Base-by-base conservation (phyloP, 2,329 filamentous ascomycete species). In the Conoideocrella luteorostrata region DNA sequence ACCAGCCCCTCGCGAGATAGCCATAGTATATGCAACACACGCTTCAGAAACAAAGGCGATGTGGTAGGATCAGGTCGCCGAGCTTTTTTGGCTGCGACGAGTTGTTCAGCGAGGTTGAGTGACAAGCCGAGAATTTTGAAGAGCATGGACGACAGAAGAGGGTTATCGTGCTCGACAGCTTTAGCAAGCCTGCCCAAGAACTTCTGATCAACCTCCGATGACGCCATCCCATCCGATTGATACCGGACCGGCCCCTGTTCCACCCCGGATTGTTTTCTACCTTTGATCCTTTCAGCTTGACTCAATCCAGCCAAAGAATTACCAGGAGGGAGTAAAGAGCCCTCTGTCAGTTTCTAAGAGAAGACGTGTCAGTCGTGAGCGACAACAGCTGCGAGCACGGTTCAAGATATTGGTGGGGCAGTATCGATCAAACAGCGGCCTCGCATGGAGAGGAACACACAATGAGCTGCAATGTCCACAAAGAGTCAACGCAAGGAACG, bases 161-260 rank as follows among this genome's bases (percentile, higher is more conserved):
- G 82, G 58, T 91, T 93, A 54, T 87, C 82, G 47, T 77, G 70
- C 59, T 84, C 82, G 54, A 88, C 89, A 49, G 82, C 77, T 66
- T 83, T 86, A 62, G 93, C 91, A 61, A 95, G 83, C 60, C 82
- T 84, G 68, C 88, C 89, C 58, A 98, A 77, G 67, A 94, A 95
- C 70, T 97, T 98, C 70, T 95, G 90, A 65, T 98, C 93, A 50
- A 97, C 88, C 68, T 95, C 88, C 48, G 89, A 93, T 61, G 90
- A 93, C 69, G 93, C 93, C 93, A 97, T 98, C 50, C 61, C 59
- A 56, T 42, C 34, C 3, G 22, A 3, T 24, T 29, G 29, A 13
- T 20, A 34, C 39, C 43, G 33, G 21, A 9, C 13, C 21, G 38
- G 29, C 30, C 41, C 34, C 28, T 18, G 37, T 41, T 24, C 33